Evolutionary conservation across 352 stramenopile species (phyloP).

Genomic region (Pythium phragmiticola): DNA sequence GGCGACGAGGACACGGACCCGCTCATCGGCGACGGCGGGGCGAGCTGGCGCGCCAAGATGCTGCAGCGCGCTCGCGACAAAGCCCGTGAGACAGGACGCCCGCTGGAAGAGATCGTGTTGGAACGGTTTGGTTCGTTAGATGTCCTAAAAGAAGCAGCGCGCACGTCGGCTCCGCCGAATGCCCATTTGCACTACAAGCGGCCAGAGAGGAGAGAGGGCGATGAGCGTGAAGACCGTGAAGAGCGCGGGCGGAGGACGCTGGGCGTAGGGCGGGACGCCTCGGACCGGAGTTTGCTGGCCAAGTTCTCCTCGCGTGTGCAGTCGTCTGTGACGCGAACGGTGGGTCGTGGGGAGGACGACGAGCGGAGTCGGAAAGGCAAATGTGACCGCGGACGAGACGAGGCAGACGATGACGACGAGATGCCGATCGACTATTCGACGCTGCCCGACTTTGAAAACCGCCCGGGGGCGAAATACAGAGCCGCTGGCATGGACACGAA

Average conservation of each 20-base stretch:
- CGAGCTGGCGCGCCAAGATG: slow-evolving; percentile 85
- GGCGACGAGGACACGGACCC: slow-evolving; percentile 20
- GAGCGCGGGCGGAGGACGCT: slow-evolving; percentile 27
- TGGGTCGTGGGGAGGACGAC: slow-evolving; percentile 21
- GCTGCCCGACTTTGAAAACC: slow-evolving; percentile 65
- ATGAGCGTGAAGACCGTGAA: slow-evolving; percentile 23
- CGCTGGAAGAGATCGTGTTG: slow-evolving; percentile 59
- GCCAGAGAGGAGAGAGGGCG: slow-evolving; percentile 9
- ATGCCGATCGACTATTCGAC: slow-evolving; percentile 81
- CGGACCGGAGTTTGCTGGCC: slow-evolving; percentile 56
- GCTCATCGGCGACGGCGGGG: slow-evolving; percentile 67
- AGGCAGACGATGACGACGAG: slow-evolving; percentile 35
- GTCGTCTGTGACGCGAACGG: slow-evolving; percentile 39
- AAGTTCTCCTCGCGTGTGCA: slow-evolving; percentile 68
- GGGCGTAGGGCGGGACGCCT: slow-evolving; percentile 48
- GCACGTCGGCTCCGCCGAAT: slow-evolving; percentile 43
- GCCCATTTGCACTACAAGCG: slow-evolving; percentile 77
- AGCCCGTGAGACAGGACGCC: slow-evolving; percentile 46
- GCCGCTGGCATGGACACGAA: slow-evolving; percentile 11
- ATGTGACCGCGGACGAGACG: not conserved
- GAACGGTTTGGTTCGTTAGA: slow-evolving; percentile 60
- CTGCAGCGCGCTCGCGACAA: slow-evolving; percentile 67
- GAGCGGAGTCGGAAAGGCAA: not conserved
- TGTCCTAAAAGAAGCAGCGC: slow-evolving; percentile 48
- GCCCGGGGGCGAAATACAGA: slow-evolving; percentile 25